phyloP scores from a whole-genome alignment of 768 basidiomycete species.

The Trametes punicea region DNA sequence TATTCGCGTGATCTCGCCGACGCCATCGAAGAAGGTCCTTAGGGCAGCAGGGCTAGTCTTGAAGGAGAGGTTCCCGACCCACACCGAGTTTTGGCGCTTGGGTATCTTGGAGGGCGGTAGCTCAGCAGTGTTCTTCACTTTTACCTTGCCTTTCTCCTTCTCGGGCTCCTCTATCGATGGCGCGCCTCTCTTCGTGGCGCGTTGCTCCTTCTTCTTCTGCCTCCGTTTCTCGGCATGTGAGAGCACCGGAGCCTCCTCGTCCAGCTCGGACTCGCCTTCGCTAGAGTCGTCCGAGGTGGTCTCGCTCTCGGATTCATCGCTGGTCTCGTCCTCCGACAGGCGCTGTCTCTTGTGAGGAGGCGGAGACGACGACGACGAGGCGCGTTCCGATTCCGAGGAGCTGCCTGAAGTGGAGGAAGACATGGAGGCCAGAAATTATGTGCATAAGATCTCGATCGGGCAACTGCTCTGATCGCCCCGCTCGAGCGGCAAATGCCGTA shows the following conservation, averaged over 20 bases:
- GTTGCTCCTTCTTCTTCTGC: slow-evolving; percentile 51
- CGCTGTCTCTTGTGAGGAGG: slow-evolving; percentile 18
- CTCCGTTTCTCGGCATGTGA: slow-evolving; percentile 74
- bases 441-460: slow-evolving; percentile 8
- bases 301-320: slow-evolving; percentile 5
- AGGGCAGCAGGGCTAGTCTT: slow-evolving; percentile 80
- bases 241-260: slow-evolving; percentile 45
- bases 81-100: slow-evolving; percentile 82
- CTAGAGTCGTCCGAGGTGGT: not conserved
- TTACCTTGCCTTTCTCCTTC: slow-evolving; percentile 44
- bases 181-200: slow-evolving; percentile 27
- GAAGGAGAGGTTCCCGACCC: slow-evolving; percentile 95
- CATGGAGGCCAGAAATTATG: slow-evolving; percentile 18
- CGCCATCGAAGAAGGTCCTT: slow-evolving; percentile 63
- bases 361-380: slow-evolving; percentile 7
- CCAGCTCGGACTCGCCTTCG: slow-evolving; percentile 23
- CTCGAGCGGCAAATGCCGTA: not conserved
- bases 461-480: not conserved
- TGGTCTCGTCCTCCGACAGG: not conserved
- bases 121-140: slow-evolving; percentile 28
- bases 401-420: slow-evolving; percentile 19
- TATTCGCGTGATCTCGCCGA: slow-evolving; percentile 73
- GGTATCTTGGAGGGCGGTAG: slow-evolving; percentile 29
- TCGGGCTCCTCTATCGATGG: slow-evolving; percentile 26
- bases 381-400: slow-evolving; percentile 17